Conservation (phyloP, 225 moss, liverwort and hornwort species). For the Pleurozium schreberi region DNA sequence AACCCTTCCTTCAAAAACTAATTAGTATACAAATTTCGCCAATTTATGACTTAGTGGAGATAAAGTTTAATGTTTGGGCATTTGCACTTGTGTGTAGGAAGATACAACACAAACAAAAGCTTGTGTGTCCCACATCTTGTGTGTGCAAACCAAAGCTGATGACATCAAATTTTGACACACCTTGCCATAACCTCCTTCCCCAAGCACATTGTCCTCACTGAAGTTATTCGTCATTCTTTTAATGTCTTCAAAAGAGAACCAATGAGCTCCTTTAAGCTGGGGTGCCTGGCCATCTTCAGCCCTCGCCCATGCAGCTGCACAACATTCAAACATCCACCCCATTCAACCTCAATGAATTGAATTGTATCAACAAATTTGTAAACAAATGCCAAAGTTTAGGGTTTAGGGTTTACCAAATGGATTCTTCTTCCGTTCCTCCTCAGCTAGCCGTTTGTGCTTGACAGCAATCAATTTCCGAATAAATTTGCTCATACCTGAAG, state of each 20-base stretch:
- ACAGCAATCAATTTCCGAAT: background rate
- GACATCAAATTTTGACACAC: background rate
- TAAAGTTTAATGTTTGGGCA: background rate
- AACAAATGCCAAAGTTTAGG: background rate
- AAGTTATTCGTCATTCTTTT: conserved; percentile 47
- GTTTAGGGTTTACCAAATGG: conserved; percentile 44
- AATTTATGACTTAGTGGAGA: background rate
- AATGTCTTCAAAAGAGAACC: conserved; percentile 45
- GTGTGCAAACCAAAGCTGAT: background rate
- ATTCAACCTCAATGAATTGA: background rate
- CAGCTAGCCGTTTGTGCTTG: conserved; percentile 60
- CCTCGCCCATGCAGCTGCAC: conserved; percentile 46
- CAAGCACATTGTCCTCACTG: conserved; percentile 32
- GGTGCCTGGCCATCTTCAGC: conserved; percentile 58
- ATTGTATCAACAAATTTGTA: background rate
- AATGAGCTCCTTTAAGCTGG: background rate
- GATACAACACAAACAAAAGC: background rate
- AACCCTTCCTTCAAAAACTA: background rate
- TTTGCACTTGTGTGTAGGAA: background rate
- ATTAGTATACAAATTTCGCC: background rate
- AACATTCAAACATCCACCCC: background rate
- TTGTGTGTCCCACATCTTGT: background rate
- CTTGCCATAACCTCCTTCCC: conserved; percentile 78
- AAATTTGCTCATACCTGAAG: background rate
- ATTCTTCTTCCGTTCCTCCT: conserved; percentile 46